Evolutionary conservation across 2,329 filamentous ascomycete species (phyloP), one percentile per base, ranked within the genome.

Genomic region (Arthrobotrys sphaeroides): DNA sequence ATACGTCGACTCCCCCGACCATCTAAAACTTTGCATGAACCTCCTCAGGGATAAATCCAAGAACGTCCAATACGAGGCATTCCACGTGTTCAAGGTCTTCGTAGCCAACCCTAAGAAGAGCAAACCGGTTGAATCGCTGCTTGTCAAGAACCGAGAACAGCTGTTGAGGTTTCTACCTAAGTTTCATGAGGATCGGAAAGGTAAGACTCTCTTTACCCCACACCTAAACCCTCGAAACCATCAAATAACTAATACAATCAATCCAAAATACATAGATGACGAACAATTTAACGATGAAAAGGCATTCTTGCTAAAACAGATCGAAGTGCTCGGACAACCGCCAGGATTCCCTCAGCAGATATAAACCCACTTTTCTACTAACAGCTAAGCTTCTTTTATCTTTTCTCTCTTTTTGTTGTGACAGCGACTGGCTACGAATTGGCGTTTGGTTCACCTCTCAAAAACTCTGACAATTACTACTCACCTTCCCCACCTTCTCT

Each of bases 31-130:
- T 78, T 95, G 94, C 84, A 99, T 99, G 95, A 98, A 96, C 83
- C 86, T 99, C 73, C 85, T 99, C 76, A 90, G 93, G 79, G 95
- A 98, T 82, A 94, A 98, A 83, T 89, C 94, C 79, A 95, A 96
- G 83, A 99, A 99, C 94, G 95, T 99, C 77, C 95, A 98, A 83
- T 99, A 99, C 82, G 95, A 99, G 83, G 95, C 94, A 5, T 99
- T 99, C 82, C 95, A 99, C 82, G 94, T 99, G 43, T 99, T 99
- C 87, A 99, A 99, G 86, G 94, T 99, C 77, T 99, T 99, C 83
- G 95, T 98, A 64, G 95, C 95, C 74, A 99, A 99, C 82, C 95
- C 95, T 5, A 94, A 98, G 85, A 99, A 99, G 84, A 96, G 93
- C n/a, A 86, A 94, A 75, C 92, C 94, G 33, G 95, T 99, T 55